Percentiles rank a stretch among this genome's conserved stretches.
Conservation (phyloP, 108 stramenopile species). For the Hondaea fermentalgiana region DNA sequence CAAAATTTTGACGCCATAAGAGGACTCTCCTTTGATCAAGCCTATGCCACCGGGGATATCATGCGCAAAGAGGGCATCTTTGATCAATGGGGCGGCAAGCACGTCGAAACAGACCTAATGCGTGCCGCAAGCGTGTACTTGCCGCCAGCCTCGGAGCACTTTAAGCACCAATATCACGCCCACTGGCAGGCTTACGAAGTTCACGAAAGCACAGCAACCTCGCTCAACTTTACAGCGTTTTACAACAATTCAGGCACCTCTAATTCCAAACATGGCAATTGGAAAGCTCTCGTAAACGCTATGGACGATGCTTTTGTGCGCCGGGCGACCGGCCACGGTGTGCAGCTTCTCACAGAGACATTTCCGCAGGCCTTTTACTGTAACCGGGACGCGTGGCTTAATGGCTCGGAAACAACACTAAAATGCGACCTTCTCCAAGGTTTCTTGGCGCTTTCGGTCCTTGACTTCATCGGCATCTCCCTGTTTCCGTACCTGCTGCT, state of each 20-base stretch:
- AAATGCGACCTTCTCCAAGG: neutral
- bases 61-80: neutral
- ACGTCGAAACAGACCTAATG: neutral
- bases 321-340: neutral
- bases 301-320: neutral
- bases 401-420: neutral
- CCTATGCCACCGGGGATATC: neutral
- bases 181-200: slow-evolving; percentile 7
- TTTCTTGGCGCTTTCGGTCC: neutral
- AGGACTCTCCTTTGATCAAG: neutral
- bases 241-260: slow-evolving; percentile 2
- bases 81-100: neutral
- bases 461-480: neutral
- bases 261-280: neutral
- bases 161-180: neutral
- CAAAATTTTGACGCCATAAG: neutral
- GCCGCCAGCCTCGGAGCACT: neutral
- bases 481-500: neutral
- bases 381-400: slow-evolving; percentile 4
- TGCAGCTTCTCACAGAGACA: neutral
- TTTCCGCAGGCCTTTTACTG: neutral
- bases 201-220: neutral
- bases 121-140: neutral
- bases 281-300: neutral
- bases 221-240: neutral